Evolutionary conservation across 2,329 filamentous ascomycete genomes (phyloP), one percentile per base, ranked within the genome.

Genomic region (Aspergillus eucalypticola): DNA sequence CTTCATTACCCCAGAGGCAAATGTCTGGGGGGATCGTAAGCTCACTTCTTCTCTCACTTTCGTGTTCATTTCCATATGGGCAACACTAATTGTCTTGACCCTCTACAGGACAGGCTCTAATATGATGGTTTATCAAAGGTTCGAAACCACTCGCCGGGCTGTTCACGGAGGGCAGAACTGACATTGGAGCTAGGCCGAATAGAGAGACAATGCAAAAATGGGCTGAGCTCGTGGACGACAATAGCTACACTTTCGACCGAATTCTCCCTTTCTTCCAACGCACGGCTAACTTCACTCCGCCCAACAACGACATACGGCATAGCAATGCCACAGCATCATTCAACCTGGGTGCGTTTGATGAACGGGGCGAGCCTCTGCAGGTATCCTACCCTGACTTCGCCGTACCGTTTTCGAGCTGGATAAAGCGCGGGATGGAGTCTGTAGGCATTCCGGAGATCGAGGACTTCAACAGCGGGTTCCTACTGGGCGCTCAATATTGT

Each of bases 401-500:
- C 8, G 71, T 75, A 44, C 64, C 77, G 0, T 78, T 78, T 46
- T 70, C 73, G 11, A 76, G 69, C 25, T 82, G 74, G 74, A 71
- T 70, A 29, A 69, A 63, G 17, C 60, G 65, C 38, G 80, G 70
- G 0, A 65, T 83, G 17, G 68, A 76, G 41, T 70, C 73, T 2
- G 70, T 80, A 19, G 81, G 81, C 0, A 63, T 84, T 7, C 61
- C 70, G 3, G 71, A 67, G 11, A 63, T 71, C 2, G 51, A 68
- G 4, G 79, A 76, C 27, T 80, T 82, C 61, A 78, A 78, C 60
- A 78, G 75, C 49, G 82, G 82, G 13, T 67, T 63, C 4, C 66
- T 84, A 2, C 56, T 75, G 3, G 81, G 81, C 5, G 71, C 72
- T 42, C 70, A 75, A 21, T 80, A 74, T 86, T 64, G 84, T 81